Percentiles rank a stretch among this genome's conserved stretches.
phyloP scores from a whole-genome alignment of 1,284 basidiomycete species.

The Leccinum griseonigrum region DNA sequence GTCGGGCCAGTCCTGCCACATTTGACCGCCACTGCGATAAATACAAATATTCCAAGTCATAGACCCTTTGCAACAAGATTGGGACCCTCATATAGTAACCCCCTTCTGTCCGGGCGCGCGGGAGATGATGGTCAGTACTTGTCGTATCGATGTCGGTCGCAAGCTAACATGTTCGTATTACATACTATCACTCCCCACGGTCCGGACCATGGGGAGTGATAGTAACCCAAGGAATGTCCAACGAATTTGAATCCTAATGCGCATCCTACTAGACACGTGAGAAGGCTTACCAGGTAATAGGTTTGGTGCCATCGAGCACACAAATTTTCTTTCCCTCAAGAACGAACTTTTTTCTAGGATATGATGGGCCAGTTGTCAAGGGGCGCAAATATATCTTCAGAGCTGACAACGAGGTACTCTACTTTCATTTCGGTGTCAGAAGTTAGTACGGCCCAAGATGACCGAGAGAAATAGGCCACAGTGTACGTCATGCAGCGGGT shows the following conservation, averaged over 20 bases:
- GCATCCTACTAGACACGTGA: background rate
- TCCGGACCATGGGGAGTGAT: no score
- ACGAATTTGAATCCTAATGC: background rate
- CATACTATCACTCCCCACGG: background rate
- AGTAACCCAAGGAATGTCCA: background rate
- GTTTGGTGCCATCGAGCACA: background rate
- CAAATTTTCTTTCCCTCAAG: background rate
- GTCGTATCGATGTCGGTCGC: background rate
- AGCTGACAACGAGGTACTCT: background rate
- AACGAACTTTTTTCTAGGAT: background rate
- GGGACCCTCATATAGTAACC: background rate
- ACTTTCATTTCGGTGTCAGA: background rate
- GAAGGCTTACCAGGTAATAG: background rate
- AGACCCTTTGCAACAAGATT: background rate
- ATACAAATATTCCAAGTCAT: background rate
- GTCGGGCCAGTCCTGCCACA: background rate
- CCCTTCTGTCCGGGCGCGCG: background rate
- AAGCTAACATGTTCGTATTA: background rate
- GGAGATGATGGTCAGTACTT: background rate
- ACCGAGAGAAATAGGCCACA: background rate
- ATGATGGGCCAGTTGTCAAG: background rate
- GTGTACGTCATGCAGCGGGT: background rate
- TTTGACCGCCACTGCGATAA: background rate
- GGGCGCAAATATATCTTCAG: background rate
- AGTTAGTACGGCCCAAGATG: background rate